A percentile compares a stretch with the other conserved stretches of the same genome.
These are phyloP conservation scores for Solanum hybrid DNA, from an alignment of 305 asterid species.

Conservation along the genomic window DNA sequence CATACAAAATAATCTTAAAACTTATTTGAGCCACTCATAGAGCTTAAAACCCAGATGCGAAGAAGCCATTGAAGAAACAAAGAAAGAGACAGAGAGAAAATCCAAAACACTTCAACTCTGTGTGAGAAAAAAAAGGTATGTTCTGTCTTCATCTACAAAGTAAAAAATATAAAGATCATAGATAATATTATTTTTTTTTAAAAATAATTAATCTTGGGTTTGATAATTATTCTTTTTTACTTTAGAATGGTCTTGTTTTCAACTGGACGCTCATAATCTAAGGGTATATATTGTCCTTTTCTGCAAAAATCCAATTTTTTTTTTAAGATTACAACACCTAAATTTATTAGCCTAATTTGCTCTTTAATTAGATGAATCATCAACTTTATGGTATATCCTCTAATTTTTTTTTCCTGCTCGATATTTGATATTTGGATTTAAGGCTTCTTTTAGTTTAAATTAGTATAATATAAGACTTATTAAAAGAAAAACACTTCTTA, in stretches of 20 bases:
- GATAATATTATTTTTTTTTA: too few species aligned
- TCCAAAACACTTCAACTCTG: too few species aligned
- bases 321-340: neutral
- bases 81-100: neutral
- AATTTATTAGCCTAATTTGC: neutral
- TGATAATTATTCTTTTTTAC: neutral
- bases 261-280: neutral
- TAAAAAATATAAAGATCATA: neutral
- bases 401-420: neutral
- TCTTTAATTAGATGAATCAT: neutral
- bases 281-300: neutral
- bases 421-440: neutral
- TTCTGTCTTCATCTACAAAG: slow-evolving; percentile 3
- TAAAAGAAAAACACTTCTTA: neutral
- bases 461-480: neutral
- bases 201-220: neutral
- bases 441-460: neutral
- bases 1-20: neutral
- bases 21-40: neutral
- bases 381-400: neutral
- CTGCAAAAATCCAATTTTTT: too few species aligned
- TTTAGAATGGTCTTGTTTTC: neutral
- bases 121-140: slow-evolving; percentile 4
- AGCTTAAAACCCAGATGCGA: neutral
- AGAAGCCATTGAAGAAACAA: neutral